phyloP scores from a whole-genome alignment of 2,329 filamentous ascomycete species.

The Sphaerulina vaccinii region DNA sequence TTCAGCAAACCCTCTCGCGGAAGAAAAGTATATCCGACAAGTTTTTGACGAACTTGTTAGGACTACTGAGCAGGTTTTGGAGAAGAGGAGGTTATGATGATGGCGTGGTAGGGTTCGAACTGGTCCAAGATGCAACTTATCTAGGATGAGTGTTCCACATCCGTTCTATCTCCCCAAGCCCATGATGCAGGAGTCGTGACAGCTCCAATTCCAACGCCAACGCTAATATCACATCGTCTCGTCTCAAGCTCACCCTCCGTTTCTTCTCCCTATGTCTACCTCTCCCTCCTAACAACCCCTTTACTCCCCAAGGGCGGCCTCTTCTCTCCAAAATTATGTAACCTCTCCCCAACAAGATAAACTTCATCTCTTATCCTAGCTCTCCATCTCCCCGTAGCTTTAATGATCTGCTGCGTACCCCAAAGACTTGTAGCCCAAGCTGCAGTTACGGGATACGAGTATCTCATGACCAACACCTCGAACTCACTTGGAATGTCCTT shows the following conservation, averaged over 20 bases:
- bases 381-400: conserved; percentile 72
- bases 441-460: conserved; percentile 66
- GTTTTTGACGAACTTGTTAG: conserved; percentile 73
- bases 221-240: background rate
- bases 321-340: conserved; percentile 86
- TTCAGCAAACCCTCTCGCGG: conserved; percentile 66
- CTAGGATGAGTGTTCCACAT: too few species aligned
- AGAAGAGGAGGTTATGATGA: too few species aligned
- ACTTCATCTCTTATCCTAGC: conserved; percentile 86
- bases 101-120: too few species aligned
- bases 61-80: conserved; percentile 58
- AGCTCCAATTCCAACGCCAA: background rate
- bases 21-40: conserved; percentile 68
- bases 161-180: too few species aligned
- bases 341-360: conserved; percentile 87
- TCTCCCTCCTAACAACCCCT: conserved; percentile 35
- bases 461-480: conserved; percentile 54
- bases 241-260: background rate
- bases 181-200: conserved; percentile 3
- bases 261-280: too few species aligned
- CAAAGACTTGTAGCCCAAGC: conserved; percentile 15
- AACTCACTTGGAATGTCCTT: conserved; percentile 1
- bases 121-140: too few species aligned
- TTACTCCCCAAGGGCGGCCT: conserved; percentile 36
- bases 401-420: conserved; percentile 39